These are phyloP conservation scores for Populus alba DNA, from an alignment of 345 rosid species.

Conservation along the genomic window DNA sequence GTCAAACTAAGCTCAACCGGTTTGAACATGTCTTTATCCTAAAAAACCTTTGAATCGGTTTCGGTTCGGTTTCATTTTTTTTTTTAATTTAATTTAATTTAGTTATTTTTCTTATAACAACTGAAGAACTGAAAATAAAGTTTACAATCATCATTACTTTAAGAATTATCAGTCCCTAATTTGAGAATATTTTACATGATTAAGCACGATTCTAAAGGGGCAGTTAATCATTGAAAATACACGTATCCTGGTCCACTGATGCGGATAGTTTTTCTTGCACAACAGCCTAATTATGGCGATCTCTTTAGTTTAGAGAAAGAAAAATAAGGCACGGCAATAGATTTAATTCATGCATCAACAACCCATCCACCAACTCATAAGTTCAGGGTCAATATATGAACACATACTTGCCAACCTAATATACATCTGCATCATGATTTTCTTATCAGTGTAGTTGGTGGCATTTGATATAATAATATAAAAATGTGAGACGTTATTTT, in stretches of 20 bases:
- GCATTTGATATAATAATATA: neutral
- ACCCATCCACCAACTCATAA: slow-evolving; percentile 14
- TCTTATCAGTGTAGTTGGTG: slow-evolving; percentile 6
- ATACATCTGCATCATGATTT: slow-evolving; percentile 13
- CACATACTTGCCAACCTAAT: slow-evolving; percentile 20
- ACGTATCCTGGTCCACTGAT: neutral
- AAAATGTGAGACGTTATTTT: neutral
- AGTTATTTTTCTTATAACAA: no score
- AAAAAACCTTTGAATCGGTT: no score
- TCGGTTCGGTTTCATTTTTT: no score
- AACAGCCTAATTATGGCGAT: neutral
- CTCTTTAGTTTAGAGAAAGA: neutral
- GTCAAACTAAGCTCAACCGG: no score
- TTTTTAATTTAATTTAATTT: no score
- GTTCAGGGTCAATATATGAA: neutral
- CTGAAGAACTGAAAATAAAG: no score
- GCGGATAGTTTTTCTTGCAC: neutral
- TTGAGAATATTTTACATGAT: neutral
- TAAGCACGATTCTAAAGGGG: neutral
- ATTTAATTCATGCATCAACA: neutral
- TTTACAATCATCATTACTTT: no score
- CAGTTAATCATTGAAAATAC: neutral
- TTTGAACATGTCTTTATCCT: no score
- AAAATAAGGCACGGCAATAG: neutral
- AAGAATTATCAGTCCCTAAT: no score